Evolutionary conservation across 2,329 filamentous ascomycete genomes (phyloP), one percentile per base, ranked within the genome.

Genomic region (Colletotrichum eremochloae): DNA sequence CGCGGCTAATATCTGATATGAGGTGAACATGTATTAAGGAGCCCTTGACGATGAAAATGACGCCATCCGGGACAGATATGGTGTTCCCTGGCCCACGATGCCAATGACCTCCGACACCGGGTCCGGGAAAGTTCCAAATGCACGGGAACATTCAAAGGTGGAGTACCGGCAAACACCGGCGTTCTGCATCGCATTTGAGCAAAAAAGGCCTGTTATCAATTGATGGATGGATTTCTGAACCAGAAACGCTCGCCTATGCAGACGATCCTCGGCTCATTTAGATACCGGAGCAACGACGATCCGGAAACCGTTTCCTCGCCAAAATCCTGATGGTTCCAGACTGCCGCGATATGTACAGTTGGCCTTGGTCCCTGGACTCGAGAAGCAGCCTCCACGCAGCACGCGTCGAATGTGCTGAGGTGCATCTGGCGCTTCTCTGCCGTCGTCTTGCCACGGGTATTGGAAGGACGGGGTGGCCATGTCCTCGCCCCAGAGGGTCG

Each of bases 261-360:
- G 5, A 42, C 40, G 15, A 42, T 18, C 40, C 40, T 18, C 5
- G 14, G 24, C 24, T 14, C 29, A 33, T 33, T 3, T 0, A 8
- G 2, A 11, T 58, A 7, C 31, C 0, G 38, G 18, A 0, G 63
- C 63, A 1, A 71, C 56, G 2, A 71, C 63, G 12, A 62, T 29
- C 3, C 68, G 29, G 4, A 71, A 71, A 4, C 68, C 68, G 0
- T 71, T 71, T 1, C 68, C 63, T 3, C 63, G 42, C 68, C 63
- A 71, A 24, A 62, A 67, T 11, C 68, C 63, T 1, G 40, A 52
- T 31, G 68, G 56, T 18, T 71, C 63, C 18, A 67, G 68, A 3
- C 68, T 71, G 9, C 68, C 68, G 3, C 68, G 68, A 1, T 71
- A 71, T 9, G 68, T 62, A 2, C 56, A 71, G 31, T 71, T 71